Conservation (phyloP, 2,329 filamentous ascomycete genomes). For the Dactylellina sp. region DNA sequence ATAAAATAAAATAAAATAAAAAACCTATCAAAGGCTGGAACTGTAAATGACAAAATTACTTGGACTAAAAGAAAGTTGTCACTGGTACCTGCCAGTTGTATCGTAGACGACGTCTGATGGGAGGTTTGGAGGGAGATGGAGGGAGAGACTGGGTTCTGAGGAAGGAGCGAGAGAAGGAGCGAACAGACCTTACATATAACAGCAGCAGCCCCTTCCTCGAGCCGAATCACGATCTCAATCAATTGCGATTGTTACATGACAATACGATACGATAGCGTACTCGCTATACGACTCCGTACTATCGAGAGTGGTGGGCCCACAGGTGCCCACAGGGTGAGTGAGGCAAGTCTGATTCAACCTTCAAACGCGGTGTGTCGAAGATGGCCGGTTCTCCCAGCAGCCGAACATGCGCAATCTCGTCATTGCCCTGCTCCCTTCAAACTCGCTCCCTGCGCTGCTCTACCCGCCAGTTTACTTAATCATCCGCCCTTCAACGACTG, state of each 20-base stretch:
- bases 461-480: not conserved
- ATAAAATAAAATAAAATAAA: slow-evolving; percentile 21
- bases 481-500: slow-evolving; percentile 7
- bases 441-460: not conserved
- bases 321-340: slow-evolving; percentile 47
- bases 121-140: slow-evolving; percentile 4
- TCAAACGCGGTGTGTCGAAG: slow-evolving; percentile 51
- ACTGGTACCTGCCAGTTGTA: slow-evolving; percentile 55
- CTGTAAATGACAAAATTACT: slow-evolving; percentile 38
- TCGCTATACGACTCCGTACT: too few relatives aligned
- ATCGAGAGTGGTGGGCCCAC: too few relatives aligned
- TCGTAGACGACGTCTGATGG: slow-evolving; percentile 49
- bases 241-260: slow-evolving; percentile 15
- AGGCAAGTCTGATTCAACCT: slow-evolving; percentile 56
- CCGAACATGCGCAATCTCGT: too few relatives aligned
- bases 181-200: slow-evolving; percentile 30
- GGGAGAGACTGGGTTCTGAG: slow-evolving; percentile 2
- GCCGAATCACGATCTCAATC: slow-evolving; percentile 33
- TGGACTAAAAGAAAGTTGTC: slow-evolving; percentile 39
- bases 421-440: too few relatives aligned
- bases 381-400: too few relatives aligned
- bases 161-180: slow-evolving; percentile 13
- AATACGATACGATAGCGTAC: slow-evolving; percentile 4
- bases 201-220: slow-evolving; percentile 2
- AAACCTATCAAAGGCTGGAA: slow-evolving; percentile 52